Percentiles rank a stretch among this genome's conserved stretches.
These are phyloP conservation scores for Conticribra weissflogii DNA, from an alignment of 108 stramenopile genomes.

Conservation along the genomic window DNA sequence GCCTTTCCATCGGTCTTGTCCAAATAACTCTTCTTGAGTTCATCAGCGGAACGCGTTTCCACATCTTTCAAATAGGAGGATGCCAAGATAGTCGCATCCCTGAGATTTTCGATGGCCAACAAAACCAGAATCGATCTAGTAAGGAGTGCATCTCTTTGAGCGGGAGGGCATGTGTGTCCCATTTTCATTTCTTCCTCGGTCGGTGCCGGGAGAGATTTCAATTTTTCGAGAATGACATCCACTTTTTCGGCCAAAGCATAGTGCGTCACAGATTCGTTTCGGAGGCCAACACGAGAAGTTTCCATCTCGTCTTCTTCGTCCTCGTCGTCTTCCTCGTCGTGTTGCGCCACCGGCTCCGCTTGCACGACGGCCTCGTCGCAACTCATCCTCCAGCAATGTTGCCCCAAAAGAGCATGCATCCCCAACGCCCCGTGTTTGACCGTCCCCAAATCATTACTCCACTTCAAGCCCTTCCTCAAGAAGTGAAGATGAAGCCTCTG, in stretches of 20 bases:
- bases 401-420: slow-evolving; percentile 67
- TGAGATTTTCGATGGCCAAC: slow-evolving; percentile 75
- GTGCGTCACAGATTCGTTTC: slow-evolving; percentile 77
- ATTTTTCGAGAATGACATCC: slow-evolving; percentile 56
- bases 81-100: slow-evolving; percentile 69
- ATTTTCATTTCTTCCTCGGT: slow-evolving; percentile 66
- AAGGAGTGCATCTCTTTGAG: slow-evolving; percentile 79
- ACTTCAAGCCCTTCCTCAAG: slow-evolving; percentile 61
- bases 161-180: slow-evolving; percentile 77
- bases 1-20: slow-evolving; percentile 81
- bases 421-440: slow-evolving; percentile 59
- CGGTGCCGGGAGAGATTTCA: slow-evolving; percentile 71
- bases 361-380: slow-evolving; percentile 43
- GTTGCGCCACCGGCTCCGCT: slow-evolving; percentile 6
- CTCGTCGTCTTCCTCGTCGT: slow-evolving; percentile 13
- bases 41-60: slow-evolving; percentile 62
- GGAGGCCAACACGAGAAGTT: slow-evolving; percentile 55
- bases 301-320: slow-evolving; percentile 68
- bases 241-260: slow-evolving; percentile 80
- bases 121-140: slow-evolving; percentile 78
- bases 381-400: slow-evolving; percentile 71
- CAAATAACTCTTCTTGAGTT: slow-evolving; percentile 70
- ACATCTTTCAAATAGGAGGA: slow-evolving; percentile 58
- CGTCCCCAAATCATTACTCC: slow-evolving; percentile 77
- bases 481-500: slow-evolving; percentile 78